These are phyloP conservation scores for Aegilops speltoides DNA, from an alignment of 176 grass and related monocot species.

Conservation along the genomic window DNA sequence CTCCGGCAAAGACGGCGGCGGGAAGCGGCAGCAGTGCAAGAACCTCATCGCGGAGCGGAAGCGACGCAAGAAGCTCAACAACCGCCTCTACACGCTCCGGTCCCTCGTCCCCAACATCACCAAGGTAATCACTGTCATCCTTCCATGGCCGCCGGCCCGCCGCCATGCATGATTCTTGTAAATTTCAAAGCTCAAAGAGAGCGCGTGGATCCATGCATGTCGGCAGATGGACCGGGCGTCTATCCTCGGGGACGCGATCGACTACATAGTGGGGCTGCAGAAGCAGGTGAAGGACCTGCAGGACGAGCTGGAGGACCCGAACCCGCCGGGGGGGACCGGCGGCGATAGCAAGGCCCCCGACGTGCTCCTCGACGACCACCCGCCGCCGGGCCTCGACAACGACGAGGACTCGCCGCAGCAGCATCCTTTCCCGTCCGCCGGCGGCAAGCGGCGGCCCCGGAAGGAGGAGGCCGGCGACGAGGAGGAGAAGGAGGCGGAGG, in stretches of 20 bases:
- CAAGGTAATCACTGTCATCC: conserved; percentile 48
- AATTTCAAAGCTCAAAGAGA: neutral
- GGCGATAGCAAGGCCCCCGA: conserved; percentile 30
- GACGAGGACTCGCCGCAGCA: conserved; percentile 30
- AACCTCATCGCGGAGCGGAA: conserved; percentile 74
- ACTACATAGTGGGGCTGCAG: conserved; percentile 83
- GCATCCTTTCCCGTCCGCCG: neutral
- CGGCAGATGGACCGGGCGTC: conserved; percentile 86
- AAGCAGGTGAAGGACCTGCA: conserved; percentile 85
- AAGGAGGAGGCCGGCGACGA: neutral
- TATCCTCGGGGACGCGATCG: conserved; percentile 88
- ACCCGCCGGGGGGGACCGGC: conserved; percentile 12
- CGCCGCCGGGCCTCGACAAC: conserved; percentile 48
- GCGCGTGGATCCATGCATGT: neutral
- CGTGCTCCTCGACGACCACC: conserved; percentile 45
- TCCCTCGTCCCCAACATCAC: conserved; percentile 95
- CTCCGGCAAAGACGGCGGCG: neutral
- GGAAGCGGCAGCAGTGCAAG: conserved; percentile 88
- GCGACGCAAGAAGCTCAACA: conserved; percentile 90
- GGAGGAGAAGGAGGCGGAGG: conserved; percentile 23
- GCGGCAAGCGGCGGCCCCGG: conserved; percentile 26
- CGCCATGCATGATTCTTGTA: neutral
- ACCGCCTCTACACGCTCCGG: conserved; percentile 67
- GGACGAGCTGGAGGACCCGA: conserved; percentile 80
- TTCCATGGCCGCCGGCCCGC: neutral